Conservation (phyloP, 331 rosid species). For the Telfairia occidentalis region DNA sequence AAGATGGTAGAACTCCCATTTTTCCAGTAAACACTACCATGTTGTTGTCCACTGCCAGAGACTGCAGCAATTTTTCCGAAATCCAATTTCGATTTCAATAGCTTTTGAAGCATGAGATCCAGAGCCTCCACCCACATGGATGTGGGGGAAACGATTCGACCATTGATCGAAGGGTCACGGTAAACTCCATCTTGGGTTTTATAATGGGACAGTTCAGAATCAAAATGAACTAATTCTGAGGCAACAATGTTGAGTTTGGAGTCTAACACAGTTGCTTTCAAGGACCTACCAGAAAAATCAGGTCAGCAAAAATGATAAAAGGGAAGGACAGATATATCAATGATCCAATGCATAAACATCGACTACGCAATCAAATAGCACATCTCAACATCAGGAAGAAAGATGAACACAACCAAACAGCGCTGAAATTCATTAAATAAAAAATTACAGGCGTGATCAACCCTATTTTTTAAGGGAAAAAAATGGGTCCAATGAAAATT, state of each 20-base stretch:
- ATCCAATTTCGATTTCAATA: conserved; percentile 50
- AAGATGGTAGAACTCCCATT: conserved; percentile 49
- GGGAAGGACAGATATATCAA: background rate
- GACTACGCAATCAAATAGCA: background rate
- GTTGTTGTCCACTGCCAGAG: conserved; percentile 97
- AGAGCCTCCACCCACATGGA: conserved; percentile 97
- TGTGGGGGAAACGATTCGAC: conserved; percentile 88
- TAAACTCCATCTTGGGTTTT: conserved; percentile 81
- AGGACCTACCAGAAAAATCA: conserved; percentile 40
- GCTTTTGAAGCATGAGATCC: conserved; percentile 64
- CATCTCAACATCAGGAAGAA: conserved; percentile 12
- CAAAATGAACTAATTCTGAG: conserved; percentile 65
- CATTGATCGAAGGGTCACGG: conserved; percentile 52
- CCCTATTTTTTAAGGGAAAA: background rate
- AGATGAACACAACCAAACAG: background rate
- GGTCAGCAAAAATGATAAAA: background rate
- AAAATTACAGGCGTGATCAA: background rate
- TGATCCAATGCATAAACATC: background rate
- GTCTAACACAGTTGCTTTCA: conserved; percentile 85
- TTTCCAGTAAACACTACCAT: conserved; percentile 96
- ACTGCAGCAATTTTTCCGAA: conserved; percentile 56
- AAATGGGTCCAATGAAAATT: background rate
- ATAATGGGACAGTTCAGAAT: conserved; percentile 78
- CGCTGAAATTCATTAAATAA: background rate
- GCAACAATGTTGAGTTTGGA: conserved; percentile 55